Percentiles rank a stretch among this genome's conserved stretches.
phyloP scores from a whole-genome alignment of 768 basidiomycete species.

The Leucogyrophana mollusca region DNA sequence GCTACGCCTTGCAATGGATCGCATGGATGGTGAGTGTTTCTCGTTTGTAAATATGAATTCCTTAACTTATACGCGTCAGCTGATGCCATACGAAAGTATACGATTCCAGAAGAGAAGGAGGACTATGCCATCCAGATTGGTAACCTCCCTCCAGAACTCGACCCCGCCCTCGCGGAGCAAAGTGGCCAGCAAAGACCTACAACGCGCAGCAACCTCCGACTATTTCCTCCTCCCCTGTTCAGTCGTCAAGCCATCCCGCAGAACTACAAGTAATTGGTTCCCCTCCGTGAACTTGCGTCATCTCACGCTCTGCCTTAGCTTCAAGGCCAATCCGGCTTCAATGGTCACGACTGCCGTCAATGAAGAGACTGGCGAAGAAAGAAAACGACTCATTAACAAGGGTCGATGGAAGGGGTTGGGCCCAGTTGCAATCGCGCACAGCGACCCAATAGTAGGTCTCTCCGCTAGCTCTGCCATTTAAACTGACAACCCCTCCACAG shows the following conservation, averaged over 20 bases:
- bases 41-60: constrained; percentile 1
- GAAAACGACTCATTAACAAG: constrained; percentile 78
- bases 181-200: constrained; percentile 11
- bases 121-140: constrained; percentile 47
- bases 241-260: constrained; percentile 78
- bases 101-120: constrained; percentile 65
- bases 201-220: constrained; percentile 58
- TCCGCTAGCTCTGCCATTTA: neutral
- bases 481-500: constrained; percentile 28
- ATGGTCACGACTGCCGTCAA: constrained; percentile 64
- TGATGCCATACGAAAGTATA: constrained; percentile 68
- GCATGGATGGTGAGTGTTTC: constrained; percentile 70
- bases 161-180: constrained; percentile 39
- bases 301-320: constrained; percentile 40
- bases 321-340: constrained; percentile 76
- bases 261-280: constrained; percentile 64
- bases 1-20: constrained; percentile 71
- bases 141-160: constrained; percentile 44
- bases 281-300: neutral
- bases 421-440: constrained; percentile 67
- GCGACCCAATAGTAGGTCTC: constrained; percentile 45
- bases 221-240: constrained; percentile 90
- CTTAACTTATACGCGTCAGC: constrained; percentile 43
- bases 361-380: constrained; percentile 78
- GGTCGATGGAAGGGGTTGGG: constrained; percentile 87